phyloP scores from a whole-genome alignment of 2,329 filamentous ascomycete species.

The Fusarium proliferatum region DNA sequence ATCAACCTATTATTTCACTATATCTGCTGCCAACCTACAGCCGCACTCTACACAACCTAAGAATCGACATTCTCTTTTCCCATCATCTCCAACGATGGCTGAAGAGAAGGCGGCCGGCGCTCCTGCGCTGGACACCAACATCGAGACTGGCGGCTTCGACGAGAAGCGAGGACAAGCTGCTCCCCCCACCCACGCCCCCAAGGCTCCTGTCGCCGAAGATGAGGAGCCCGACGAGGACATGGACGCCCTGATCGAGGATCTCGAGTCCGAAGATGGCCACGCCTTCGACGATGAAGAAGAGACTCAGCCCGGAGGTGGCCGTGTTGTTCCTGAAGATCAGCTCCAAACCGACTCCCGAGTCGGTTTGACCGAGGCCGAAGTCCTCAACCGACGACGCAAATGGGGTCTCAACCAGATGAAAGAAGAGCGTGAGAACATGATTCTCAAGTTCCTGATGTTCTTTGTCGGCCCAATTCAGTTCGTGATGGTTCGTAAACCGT shows the following conservation, averaged over 20 bases:
- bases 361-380: conserved; percentile 80
- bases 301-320: conserved; percentile 63
- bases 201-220: conserved; percentile 63
- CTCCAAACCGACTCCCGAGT: conserved; percentile 79
- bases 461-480: conserved; percentile 93
- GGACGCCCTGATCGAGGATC: conserved; percentile 86
- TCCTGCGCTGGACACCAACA: conserved; percentile 71
- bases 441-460: conserved; percentile 85
- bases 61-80: conserved; percentile 28
- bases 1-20: conserved; percentile 29
- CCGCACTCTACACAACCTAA: conserved; percentile 34
- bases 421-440: conserved; percentile 86
- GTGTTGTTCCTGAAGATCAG: conserved; percentile 76
- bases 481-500: conserved; percentile 76
- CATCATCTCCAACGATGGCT: conserved; percentile 58
- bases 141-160: conserved; percentile 73
- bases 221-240: conserved; percentile 85
- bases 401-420: conserved; percentile 91
- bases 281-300: conserved; percentile 70
- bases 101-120: conserved; percentile 63
- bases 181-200: conserved; percentile 49
- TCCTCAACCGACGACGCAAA: conserved; percentile 71
- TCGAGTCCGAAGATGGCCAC: conserved; percentile 83
- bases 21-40: conserved; percentile 40
- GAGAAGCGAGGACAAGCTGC: conserved; percentile 64